These are phyloP conservation scores for Cardiospermum halicacabum DNA, from an alignment of 345 rosid species.

Conservation along the genomic window DNA sequence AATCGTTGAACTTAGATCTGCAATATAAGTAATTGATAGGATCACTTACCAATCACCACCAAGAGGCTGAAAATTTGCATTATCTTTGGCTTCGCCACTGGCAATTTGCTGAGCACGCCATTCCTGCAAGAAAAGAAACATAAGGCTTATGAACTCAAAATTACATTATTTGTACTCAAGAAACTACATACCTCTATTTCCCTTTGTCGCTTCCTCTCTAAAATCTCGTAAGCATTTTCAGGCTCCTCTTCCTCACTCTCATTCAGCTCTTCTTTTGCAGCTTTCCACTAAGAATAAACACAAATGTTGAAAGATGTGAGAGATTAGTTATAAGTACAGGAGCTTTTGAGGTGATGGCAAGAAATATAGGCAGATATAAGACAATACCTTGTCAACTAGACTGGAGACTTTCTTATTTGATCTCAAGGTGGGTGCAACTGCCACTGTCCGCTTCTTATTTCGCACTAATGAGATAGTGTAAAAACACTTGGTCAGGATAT, in stretches of 20 bases:
- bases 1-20: background rate
- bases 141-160: constrained; percentile 9
- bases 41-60: constrained; percentile 84
- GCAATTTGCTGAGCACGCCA: constrained; percentile 87
- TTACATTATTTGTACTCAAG: background rate
- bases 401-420: constrained; percentile 90
- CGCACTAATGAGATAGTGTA: constrained; percentile 46
- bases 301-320: constrained; percentile 1
- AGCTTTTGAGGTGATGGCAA: constrained; percentile 8
- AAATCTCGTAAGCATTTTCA: constrained; percentile 47
- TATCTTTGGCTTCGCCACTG: constrained; percentile 88
- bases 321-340: background rate
- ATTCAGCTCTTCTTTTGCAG: constrained; percentile 90
- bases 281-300: constrained; percentile 67
- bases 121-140: constrained; percentile 39
- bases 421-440: constrained; percentile 70
- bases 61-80: constrained; percentile 96
- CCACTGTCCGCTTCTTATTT: constrained; percentile 64
- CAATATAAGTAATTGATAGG: background rate
- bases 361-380: background rate
- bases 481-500: background rate
- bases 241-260: constrained; percentile 80
- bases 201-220: constrained; percentile 75
- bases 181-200: constrained; percentile 60
- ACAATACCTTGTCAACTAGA: constrained; percentile 87